These are phyloP conservation scores for Phytophthora citrophthora DNA, from an alignment of 352 stramenopile genomes.

Conservation along the genomic window DNA sequence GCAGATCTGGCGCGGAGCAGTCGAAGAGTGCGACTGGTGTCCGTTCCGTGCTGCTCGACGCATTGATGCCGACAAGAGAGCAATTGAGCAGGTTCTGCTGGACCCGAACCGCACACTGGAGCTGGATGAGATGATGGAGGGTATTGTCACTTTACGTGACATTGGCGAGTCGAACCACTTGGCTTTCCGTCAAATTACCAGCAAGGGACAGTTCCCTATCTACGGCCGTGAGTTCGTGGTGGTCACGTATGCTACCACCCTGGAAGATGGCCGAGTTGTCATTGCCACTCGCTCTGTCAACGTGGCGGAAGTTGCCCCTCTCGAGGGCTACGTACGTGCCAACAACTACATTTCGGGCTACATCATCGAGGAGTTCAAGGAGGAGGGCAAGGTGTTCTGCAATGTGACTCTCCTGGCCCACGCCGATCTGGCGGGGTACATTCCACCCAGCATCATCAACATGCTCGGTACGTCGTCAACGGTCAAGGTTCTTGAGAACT, in stretches of 20 bases:
- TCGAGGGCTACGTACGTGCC: constrained; percentile 71
- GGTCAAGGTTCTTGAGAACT: constrained; percentile 78
- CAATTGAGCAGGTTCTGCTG: constrained; percentile 64
- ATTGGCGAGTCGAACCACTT: constrained; percentile 60
- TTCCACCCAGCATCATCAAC: constrained; percentile 82
- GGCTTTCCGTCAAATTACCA: constrained; percentile 74
- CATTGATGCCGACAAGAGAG: constrained; percentile 60
- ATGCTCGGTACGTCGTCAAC: constrained; percentile 87
- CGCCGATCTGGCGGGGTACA: constrained; percentile 79
- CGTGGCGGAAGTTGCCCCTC: constrained; percentile 47
- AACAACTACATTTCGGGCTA: constrained; percentile 81
- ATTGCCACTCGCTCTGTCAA: constrained; percentile 76
- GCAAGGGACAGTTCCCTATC: constrained; percentile 82
- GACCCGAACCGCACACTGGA: constrained; percentile 69
- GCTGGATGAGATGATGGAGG: constrained; percentile 86
- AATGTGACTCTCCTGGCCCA: constrained; percentile 80
- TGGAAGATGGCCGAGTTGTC: constrained; percentile 59
- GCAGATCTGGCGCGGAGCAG: constrained; percentile 68
- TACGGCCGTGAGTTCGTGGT: constrained; percentile 77
- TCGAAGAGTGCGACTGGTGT: constrained; percentile 71
- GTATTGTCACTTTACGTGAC: constrained; percentile 57
- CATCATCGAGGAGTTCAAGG: constrained; percentile 69
- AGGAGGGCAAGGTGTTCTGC: constrained; percentile 60
- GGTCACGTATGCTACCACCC: constrained; percentile 60
- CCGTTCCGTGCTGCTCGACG: constrained; percentile 66